phyloP scores from a whole-genome alignment of 305 asterid genomes.

The Solanum aculeatissimum region DNA sequence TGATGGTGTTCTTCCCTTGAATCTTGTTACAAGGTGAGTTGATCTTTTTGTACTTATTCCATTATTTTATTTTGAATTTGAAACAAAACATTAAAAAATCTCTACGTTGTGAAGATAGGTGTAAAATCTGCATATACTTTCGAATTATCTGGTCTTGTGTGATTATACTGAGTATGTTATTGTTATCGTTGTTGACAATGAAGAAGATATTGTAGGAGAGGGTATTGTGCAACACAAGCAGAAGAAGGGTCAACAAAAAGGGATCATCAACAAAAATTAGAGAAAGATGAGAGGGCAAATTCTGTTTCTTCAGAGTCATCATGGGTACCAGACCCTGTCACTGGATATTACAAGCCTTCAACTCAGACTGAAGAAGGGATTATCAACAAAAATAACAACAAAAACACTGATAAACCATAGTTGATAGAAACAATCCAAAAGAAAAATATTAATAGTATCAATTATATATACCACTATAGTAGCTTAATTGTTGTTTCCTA shows the following conservation, averaged over 20 bases:
- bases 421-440: neutral
- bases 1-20: neutral
- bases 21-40: neutral
- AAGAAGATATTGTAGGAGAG: neutral
- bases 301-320: neutral
- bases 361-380: neutral
- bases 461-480: neutral
- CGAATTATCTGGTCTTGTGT: neutral
- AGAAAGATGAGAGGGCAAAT: neutral
- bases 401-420: neutral
- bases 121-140: neutral
- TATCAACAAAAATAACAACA: neutral
- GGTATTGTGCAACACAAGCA: neutral
- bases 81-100: neutral
- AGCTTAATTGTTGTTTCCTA: neutral
- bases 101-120: neutral
- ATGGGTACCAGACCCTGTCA: slow-evolving; percentile 3
- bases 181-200: neutral
- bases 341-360: slow-evolving; percentile 2
- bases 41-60: neutral
- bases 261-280: neutral
- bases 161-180: neutral
- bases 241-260: neutral
- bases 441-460: neutral
- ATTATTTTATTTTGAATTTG: neutral